Evolutionary conservation across 75 land plant species (phyloP), one percentile per base, ranked within the genome.

Genomic region (Cryptomeria japonica): DNA sequence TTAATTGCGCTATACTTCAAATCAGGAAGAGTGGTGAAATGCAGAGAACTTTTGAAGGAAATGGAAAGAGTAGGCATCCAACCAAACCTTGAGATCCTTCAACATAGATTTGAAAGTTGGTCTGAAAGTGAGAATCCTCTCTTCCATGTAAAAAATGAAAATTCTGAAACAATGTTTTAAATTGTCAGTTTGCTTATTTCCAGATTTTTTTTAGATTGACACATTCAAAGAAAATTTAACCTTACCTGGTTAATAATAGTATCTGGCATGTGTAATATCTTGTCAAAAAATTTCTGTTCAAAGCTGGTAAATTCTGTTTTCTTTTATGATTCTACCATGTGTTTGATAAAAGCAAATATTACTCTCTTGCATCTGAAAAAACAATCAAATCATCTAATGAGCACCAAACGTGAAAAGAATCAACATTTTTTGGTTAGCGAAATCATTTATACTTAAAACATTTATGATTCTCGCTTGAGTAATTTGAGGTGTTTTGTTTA

Each of bases 1-100:
- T n/a, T 95, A 87, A 91, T 96, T 25, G 88, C 61, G 87, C 88
- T 49, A 49, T 93, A 92, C 83, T 53, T 85, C 22, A 87, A 39
- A 64, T 89, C 88, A 28, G 95, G 95, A 39, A 92, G 95, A 80
- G 28, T 89, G 85, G 94, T 90, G 0, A 96, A 93, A 89, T 92
- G 92, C 72, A 93, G 80, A 85, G 93, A 93, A 70, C 42, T 95
- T 6, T 86, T 92, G 82, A 93, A 90, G 87, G 96, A 95, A 87
- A 88, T 87, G 84, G 90, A 95, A 86, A 90, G 87, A 82, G 89
- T 86, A 49, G 98, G 96, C 51, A 87, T 93, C 14, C 88, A 53
- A 38, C 55, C 84, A 44, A 44, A 82, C 15, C 51, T 44, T n/a
- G 15, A 41, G 32, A 41, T 12, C 28, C 84, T 44, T 10, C 84